These are phyloP conservation scores for Lipomyces yarrowii DNA, from an alignment of 1,139 yeast species.

Conservation along the genomic window DNA sequence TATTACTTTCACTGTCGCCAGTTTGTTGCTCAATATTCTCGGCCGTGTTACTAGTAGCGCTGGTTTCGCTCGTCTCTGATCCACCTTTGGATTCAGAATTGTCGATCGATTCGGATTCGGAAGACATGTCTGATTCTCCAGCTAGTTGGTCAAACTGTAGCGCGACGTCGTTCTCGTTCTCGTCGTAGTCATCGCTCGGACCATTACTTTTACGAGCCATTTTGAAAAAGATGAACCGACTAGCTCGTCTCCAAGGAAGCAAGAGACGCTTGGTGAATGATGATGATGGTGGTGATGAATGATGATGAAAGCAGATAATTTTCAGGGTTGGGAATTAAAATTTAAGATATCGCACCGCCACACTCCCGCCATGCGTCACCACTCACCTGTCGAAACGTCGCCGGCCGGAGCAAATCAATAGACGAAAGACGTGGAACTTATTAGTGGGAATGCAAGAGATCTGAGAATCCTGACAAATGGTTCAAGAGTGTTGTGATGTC, in stretches of 20 bases:
- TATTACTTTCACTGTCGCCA: neutral
- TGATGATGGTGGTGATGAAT: neutral
- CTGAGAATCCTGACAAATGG: no score
- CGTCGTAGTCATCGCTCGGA: neutral
- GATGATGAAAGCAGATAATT: neutral
- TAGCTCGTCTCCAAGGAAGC: neutral
- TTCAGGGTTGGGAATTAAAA: neutral
- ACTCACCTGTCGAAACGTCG: no score
- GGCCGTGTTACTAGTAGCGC: neutral
- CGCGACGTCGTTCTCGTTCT: neutral
- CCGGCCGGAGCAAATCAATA: no score
- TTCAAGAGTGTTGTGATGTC: no score
- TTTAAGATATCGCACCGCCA: neutral
- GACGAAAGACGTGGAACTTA: no score
- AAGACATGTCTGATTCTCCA: neutral
- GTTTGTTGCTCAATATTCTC: neutral
- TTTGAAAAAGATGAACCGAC: neutral
- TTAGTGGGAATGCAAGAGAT: no score
- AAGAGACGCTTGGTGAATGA: neutral
- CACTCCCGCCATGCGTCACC: neutral
- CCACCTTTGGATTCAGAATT: neutral
- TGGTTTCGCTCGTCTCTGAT: neutral
- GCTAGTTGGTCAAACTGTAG: neutral
- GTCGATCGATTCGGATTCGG: neutral
- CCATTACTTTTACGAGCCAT: neutral